Percentiles rank a stretch among this genome's conserved stretches.
Evolutionary conservation across 1,139 yeast genomes (phyloP).

Genomic region (Magnusiomyces clavatus): DNA sequence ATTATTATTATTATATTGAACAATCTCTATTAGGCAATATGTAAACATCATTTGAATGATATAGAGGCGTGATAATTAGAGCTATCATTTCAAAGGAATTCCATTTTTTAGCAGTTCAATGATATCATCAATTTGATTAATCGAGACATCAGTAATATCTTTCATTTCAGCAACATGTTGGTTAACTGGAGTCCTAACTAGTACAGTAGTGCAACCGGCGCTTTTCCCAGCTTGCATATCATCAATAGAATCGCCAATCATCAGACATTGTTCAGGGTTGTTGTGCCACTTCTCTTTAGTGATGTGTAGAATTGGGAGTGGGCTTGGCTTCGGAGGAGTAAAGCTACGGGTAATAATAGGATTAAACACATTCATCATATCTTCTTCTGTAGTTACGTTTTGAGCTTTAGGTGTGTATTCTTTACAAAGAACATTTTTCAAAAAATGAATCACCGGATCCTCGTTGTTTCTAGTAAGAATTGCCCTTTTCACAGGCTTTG

Average conservation of each 20-base stretch:
- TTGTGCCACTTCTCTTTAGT: slow-evolving; percentile 36
- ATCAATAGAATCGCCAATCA: slow-evolving; percentile 65
- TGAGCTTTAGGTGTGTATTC: slow-evolving; percentile 20
- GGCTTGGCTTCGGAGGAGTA: slow-evolving; percentile 57
- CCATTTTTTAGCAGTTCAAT: slow-evolving; percentile 35
- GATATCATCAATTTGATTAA: slow-evolving; percentile 38
- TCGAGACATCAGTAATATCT: slow-evolving; percentile 38
- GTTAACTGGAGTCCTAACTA: slow-evolving; percentile 45
- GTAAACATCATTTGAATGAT: no score
- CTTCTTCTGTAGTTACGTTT: slow-evolving; percentile 38
- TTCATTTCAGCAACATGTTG: slow-evolving; percentile 31
- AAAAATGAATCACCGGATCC: slow-evolving; percentile 22
- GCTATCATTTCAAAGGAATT: slow-evolving; percentile 14
- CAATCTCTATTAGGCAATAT: no score
- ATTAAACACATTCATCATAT: background rate
- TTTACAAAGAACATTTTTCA: background rate
- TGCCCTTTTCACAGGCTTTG: slow-evolving; percentile 37
- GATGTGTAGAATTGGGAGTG: slow-evolving; percentile 50
- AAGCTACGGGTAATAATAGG: slow-evolving; percentile 47
- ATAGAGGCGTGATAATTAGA: no score
- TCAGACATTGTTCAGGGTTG: slow-evolving; percentile 40
- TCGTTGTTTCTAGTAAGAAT: slow-evolving; percentile 52
- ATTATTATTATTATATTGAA: no score
- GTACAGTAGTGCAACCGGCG: slow-evolving; percentile 51
- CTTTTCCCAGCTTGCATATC: slow-evolving; percentile 52